phyloP scores from a whole-genome alignment of 495 filamentous ascomycete species.

The Aspergillus biplanus region DNA sequence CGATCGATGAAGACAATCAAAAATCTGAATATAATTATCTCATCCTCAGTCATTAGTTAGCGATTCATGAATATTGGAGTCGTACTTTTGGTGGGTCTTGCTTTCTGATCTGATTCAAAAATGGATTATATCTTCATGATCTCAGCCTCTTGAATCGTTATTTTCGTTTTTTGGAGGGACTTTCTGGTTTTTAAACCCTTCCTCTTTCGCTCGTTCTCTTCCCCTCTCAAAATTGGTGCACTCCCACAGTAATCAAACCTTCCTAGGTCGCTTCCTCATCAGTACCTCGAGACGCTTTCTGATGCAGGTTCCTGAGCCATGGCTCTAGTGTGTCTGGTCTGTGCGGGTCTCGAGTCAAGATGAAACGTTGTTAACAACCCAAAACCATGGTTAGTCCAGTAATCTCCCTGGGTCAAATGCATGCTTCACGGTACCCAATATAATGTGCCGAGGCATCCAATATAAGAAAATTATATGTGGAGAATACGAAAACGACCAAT shows the following conservation, averaged over 20 bases:
- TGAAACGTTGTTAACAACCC: slow-evolving; percentile 21
- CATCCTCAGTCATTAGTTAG: not conserved
- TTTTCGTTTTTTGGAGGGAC: no score
- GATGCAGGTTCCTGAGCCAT: slow-evolving; percentile 19
- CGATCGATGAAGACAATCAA: not conserved
- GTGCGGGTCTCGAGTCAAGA: slow-evolving; percentile 24
- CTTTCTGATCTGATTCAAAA: no score
- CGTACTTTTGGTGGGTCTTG: not conserved
- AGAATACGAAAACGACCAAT: not conserved
- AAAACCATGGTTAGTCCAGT: slow-evolving; percentile 3
- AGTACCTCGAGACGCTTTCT: not conserved
- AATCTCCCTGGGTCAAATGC: slow-evolving; percentile 6
- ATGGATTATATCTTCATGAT: no score
- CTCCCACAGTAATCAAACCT: not conserved
- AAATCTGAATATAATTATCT: not conserved
- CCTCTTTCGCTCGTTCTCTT: no score
- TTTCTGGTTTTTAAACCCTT: no score
- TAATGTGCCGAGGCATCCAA: slow-evolving; percentile 9
- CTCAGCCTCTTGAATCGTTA: no score
- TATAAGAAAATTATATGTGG: not conserved
- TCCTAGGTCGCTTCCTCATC: slow-evolving; percentile 3
- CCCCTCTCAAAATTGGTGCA: no score
- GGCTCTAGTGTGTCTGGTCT: slow-evolving; percentile 22
- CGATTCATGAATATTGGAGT: no score
- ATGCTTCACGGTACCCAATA: slow-evolving; percentile 4